Evolutionary conservation across 2,329 filamentous ascomycete genomes (phyloP).

Genomic region (Hypoxylon sp.): DNA sequence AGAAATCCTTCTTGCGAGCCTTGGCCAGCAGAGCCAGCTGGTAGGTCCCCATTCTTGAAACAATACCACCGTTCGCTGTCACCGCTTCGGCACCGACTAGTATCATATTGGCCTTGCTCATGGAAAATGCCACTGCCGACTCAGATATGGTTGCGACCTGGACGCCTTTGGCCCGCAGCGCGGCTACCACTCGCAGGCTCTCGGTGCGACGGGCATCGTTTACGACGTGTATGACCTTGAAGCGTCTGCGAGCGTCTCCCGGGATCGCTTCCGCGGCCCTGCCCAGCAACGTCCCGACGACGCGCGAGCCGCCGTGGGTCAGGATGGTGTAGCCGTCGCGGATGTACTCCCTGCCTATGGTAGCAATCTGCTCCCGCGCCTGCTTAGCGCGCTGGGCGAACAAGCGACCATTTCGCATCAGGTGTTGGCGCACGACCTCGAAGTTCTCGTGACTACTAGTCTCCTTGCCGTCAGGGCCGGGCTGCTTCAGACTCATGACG

Average conservation of each 20-base stretch:
- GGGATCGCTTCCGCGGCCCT: slow-evolving; percentile 75
- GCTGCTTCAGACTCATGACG: slow-evolving; percentile 76
- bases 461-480: slow-evolving; percentile 53
- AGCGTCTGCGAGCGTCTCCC: slow-evolving; percentile 68
- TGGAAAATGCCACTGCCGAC: slow-evolving; percentile 81
- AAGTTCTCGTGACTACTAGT: slow-evolving; percentile 70
- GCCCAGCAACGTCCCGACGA: slow-evolving; percentile 81
- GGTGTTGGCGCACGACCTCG: slow-evolving; percentile 82
- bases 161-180: slow-evolving; percentile 79
- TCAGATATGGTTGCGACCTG: slow-evolving; percentile 85
- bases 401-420: slow-evolving; percentile 85
- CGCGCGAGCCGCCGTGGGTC: slow-evolving; percentile 88
- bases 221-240: slow-evolving; percentile 85
- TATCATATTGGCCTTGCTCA: slow-evolving; percentile 78
- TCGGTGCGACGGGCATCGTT: slow-evolving; percentile 69
- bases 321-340: slow-evolving; percentile 84
- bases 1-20: slow-evolving; percentile 75
- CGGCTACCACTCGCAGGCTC: slow-evolving; percentile 76
- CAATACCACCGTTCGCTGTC: slow-evolving; percentile 92
- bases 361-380: slow-evolving; percentile 84
- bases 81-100: slow-evolving; percentile 85
- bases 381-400: slow-evolving; percentile 91
- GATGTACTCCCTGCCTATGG: slow-evolving; percentile 77
- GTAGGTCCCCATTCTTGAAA: slow-evolving; percentile 86
- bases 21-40: slow-evolving; percentile 88